phyloP scores from a whole-genome alignment of 768 basidiomycete genomes.

The Tylopilus balloui region DNA sequence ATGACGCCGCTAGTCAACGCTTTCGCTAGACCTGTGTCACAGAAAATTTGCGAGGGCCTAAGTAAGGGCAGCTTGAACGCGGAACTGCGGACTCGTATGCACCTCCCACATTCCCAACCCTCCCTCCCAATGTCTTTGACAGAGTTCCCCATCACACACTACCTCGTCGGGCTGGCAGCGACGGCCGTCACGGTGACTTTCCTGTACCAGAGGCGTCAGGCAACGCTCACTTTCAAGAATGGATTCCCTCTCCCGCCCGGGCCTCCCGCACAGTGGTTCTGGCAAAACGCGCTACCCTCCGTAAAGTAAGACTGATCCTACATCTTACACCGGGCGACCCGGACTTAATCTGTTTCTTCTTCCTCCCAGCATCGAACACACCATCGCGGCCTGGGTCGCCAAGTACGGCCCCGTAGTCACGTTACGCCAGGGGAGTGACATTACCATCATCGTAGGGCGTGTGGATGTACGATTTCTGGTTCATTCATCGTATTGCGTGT shows the following conservation, averaged over 20 bases:
- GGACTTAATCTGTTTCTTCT: no score
- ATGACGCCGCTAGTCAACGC: no score
- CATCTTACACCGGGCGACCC: no score
- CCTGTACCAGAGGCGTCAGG: slow-evolving; percentile 3
- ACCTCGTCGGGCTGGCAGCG: slow-evolving; percentile 3
- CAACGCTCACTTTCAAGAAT: not conserved
- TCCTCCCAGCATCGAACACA: no score
- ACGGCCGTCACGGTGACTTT: not conserved
- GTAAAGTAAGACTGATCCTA: not conserved
- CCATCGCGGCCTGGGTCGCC: no score
- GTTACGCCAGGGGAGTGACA: no score
- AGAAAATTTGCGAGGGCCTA: no score
- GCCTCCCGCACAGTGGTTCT: not conserved
- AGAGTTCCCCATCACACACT: not conserved
- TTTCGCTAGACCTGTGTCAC: no score
- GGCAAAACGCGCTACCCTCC: not conserved
- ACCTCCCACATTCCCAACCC: not conserved
- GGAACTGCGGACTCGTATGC: not conserved
- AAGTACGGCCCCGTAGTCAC: no score
- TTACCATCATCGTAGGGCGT: no score
- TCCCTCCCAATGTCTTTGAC: not conserved
- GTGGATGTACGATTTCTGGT: no score
- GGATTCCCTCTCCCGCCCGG: not conserved
- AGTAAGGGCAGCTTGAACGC: not conserved
- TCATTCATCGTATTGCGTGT: no score